These are phyloP conservation scores for Thalassia testudinum DNA, from an alignment of 116 monocot species.

Conservation along the genomic window DNA sequence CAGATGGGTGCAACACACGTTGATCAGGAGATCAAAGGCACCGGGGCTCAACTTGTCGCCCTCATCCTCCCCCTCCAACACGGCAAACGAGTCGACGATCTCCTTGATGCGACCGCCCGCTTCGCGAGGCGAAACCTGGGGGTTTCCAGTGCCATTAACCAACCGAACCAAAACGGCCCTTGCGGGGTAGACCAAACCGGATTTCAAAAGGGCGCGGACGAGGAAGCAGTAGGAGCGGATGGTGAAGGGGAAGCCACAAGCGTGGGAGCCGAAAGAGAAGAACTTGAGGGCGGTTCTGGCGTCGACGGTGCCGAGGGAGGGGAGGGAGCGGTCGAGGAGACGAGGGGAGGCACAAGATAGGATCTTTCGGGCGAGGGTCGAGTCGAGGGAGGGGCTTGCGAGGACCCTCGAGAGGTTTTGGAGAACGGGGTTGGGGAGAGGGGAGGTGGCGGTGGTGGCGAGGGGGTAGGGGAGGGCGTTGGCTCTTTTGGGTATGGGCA, in stretches of 20 bases:
- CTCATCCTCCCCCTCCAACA: constrained; percentile 1
- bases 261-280: constrained; percentile 26
- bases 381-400: constrained; percentile 25
- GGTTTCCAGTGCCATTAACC: constrained; percentile 8
- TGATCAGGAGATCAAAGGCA: constrained; percentile 27
- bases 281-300: constrained; percentile 23
- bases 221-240: constrained; percentile 31
- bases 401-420: constrained; percentile 27
- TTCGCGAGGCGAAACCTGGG: constrained; percentile 7
- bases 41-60: neutral
- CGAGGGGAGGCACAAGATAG: constrained; percentile 29
- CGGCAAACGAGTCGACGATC: constrained; percentile 15
- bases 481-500: neutral
- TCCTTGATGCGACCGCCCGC: constrained; percentile 12
- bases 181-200: constrained; percentile 14
- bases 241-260: constrained; percentile 20
- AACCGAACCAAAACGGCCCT: constrained; percentile 31
- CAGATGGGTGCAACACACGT: constrained; percentile 34
- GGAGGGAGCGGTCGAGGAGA: constrained; percentile 15
- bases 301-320: constrained; percentile 3
- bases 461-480: neutral
- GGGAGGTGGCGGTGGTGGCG: neutral
- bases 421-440: constrained; percentile 5
- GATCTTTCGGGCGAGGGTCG: constrained; percentile 23
- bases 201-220: constrained; percentile 21